A percentile compares a stretch with the other conserved stretches of the same genome.
phyloP scores from a whole-genome alignment of 106 monocot genomes.

The Allium cepa region DNA sequence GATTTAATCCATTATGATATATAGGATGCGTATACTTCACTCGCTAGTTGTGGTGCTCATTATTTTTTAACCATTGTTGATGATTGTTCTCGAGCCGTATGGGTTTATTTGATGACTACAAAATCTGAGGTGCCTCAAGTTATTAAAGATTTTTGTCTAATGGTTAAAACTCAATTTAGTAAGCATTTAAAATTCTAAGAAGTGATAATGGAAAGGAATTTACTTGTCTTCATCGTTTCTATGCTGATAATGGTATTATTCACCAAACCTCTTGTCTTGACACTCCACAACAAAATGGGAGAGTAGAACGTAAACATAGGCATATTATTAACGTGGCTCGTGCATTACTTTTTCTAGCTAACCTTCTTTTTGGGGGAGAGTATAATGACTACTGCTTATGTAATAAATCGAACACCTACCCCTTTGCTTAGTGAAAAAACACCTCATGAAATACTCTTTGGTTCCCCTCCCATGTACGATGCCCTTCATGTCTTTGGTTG shows the following conservation, averaged over 20 bases:
- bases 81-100: neutral
- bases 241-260: neutral
- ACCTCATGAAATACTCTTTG: neutral
- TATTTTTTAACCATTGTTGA: slow-evolving; percentile 5
- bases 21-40: neutral
- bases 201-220: neutral
- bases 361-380: neutral
- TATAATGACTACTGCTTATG: neutral
- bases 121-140: neutral
- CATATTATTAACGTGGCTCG: neutral
- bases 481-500: neutral
- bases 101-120: neutral
- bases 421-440: neutral
- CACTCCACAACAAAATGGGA: neutral
- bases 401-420: neutral
- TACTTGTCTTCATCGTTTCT: neutral
- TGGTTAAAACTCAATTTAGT: slow-evolving; percentile 1
- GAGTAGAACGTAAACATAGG: neutral
- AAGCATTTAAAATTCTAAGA: neutral
- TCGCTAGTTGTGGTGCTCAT: neutral
- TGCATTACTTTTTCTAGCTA: neutral
- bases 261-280: neutral
- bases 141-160: neutral
- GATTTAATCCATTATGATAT: neutral
- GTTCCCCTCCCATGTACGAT: neutral